Percentiles rank a stretch among this genome's conserved stretches.
Evolutionary conservation across 129 eudicot species (phyloP).

Genomic region (Arctium minus): DNA sequence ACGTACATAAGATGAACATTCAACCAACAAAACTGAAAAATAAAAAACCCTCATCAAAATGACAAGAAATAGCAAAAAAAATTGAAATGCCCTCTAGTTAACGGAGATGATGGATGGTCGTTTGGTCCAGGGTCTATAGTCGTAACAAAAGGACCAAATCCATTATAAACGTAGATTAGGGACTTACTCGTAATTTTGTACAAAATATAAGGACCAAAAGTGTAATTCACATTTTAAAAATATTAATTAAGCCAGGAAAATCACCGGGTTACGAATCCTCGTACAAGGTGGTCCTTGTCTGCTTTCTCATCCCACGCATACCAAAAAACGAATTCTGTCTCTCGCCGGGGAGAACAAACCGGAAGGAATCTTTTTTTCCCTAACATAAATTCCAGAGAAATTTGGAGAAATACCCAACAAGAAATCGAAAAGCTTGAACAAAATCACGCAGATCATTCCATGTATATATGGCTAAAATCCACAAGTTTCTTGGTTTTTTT

Average conservation of each 20-base stretch:
- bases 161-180: background rate
- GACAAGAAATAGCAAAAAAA: too few species aligned
- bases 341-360: conserved; percentile 19
- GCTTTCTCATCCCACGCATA: conserved; percentile 22
- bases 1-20: background rate
- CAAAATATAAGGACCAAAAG: background rate
- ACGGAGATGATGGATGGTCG: background rate
- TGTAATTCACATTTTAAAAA: background rate
- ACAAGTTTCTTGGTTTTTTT: conserved; percentile 1
- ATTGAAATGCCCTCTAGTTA: background rate
- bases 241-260: background rate
- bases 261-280: conserved; percentile 17
- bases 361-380: conserved; percentile 4
- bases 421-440: conserved; percentile 9
- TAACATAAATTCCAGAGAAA: conserved; percentile 4
- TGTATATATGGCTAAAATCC: conserved; percentile 3
- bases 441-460: conserved; percentile 5
- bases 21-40: background rate
- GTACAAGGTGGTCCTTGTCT: conserved; percentile 30
- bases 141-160: background rate
- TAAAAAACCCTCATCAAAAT: background rate
- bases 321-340: background rate
- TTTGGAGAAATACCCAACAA: conserved; percentile 16
- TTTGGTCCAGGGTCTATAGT: background rate
- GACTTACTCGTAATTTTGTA: background rate